Conservation (phyloP, 2,329 filamentous ascomycete genomes). For the Zasmidium angulare region DNA sequence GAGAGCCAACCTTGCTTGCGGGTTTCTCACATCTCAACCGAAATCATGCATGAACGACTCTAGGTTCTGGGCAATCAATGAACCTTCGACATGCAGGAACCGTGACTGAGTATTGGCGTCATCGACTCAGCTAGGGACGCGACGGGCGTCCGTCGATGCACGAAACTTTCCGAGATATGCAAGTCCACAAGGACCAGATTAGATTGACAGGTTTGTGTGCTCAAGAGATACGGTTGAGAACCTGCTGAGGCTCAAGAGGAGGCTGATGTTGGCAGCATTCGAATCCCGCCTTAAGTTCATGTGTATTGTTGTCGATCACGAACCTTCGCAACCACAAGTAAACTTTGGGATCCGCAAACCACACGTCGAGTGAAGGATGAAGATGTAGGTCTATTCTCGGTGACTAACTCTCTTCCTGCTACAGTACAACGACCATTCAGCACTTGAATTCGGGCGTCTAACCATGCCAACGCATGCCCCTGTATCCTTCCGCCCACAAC, state of each 20-base stretch:
- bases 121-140: background rate
- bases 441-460: conserved; percentile 12
- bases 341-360: background rate
- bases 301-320: background rate
- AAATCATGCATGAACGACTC: background rate
- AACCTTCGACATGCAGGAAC: background rate
- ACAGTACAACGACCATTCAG: conserved; percentile 6
- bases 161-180: background rate
- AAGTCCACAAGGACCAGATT: no score
- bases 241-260: background rate
- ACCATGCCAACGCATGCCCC: background rate
- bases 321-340: no score
- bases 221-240: no score
- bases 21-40: background rate
- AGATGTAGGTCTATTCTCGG: background rate
- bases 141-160: background rate
- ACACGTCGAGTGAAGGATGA: background rate
- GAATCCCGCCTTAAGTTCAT: no score
- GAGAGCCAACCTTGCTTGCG: background rate
- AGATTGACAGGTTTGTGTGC: background rate
- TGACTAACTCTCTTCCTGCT: conserved; percentile 2
- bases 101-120: background rate
- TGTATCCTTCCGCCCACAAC: background rate
- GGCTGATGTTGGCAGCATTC: background rate
- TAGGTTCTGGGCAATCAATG: background rate